phyloP scores from a whole-genome alignment of 2,329 filamentous ascomycete genomes.

The Pestalotiopsis sp. region DNA sequence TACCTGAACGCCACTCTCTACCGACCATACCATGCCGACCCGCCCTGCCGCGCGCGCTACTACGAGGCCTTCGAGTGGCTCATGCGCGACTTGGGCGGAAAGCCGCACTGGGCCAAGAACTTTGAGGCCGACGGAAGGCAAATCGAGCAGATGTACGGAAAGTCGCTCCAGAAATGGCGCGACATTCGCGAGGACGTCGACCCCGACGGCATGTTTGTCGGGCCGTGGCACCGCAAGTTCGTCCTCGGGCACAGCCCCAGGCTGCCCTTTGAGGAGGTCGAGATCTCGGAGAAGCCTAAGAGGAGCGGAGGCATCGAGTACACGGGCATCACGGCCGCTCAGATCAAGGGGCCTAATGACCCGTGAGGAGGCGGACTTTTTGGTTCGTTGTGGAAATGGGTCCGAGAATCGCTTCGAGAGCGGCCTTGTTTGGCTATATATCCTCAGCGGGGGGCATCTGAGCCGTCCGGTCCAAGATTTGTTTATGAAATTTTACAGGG shows the following conservation, averaged over 20 bases:
- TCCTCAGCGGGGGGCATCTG: too few species aligned
- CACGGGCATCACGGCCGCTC: constrained; percentile 12
- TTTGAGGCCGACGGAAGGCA: constrained; percentile 66
- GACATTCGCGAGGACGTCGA: constrained; percentile 71
- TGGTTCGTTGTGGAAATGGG: neutral
- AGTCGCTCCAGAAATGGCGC: constrained; percentile 68
- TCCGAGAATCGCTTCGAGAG: neutral
- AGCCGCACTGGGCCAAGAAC: constrained; percentile 93
- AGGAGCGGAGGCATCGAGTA: constrained; percentile 16
- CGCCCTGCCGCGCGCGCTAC: constrained; percentile 75
- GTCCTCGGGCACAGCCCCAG: constrained; percentile 47
- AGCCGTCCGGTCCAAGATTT: too few species aligned
- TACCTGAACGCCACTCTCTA: constrained; percentile 93
- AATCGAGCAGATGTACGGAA: constrained; percentile 70
- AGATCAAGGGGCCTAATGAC: constrained; percentile 9
- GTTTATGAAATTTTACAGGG: too few species aligned
- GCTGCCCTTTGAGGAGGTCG: constrained; percentile 34
- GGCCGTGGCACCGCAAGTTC: constrained; percentile 82
- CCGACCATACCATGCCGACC: constrained; percentile 77
- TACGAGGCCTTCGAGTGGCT: constrained; percentile 90
- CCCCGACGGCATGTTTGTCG: constrained; percentile 84
- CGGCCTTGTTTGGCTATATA: too few species aligned
- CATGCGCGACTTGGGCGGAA: constrained; percentile 82
- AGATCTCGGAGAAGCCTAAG: constrained; percentile 15
- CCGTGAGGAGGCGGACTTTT: neutral